Base-by-base conservation (phyloP, 2,329 filamentous ascomycete species). In the Ilyonectria destructans region DNA sequence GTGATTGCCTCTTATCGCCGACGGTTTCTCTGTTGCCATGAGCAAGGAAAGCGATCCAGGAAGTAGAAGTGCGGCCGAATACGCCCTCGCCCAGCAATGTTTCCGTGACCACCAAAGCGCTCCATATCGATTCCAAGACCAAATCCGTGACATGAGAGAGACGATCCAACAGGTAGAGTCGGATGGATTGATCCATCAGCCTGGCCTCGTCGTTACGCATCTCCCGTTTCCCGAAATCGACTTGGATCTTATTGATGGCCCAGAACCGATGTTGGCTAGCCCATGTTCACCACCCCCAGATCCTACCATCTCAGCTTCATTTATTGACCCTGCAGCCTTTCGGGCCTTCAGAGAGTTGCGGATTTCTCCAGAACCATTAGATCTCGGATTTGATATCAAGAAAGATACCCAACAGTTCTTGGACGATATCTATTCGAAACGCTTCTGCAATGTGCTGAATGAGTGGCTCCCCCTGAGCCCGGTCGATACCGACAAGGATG, bases 381-480 rank as follows among this genome's bases (percentile, higher is more conserved):
- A 78, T 65, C 45, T 76, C 15, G 77, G 71, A 1, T 71, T 71
- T 23, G 49, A 73, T 46, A 64, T 65, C 6, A 63, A 67, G 4
- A 62, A 55, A 5, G 78, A 81, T 52, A 6, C 72, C 12, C 62
- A 68, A 26, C 62, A 76, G 19, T 74, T 79, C 54, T 15, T 71
- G 17, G 21, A 43, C 2, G 61, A 70, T 6, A 61, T 80, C 23
- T 59, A 49, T 5, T 19, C 55, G 15, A 74, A 72, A 59, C 59
- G 33, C 15, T 61, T 60, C 23, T 72, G 74, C 59, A 66, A 74
- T 51, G 58, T 80, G 4, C 56, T 71, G 4, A 45, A 46, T 0
- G 63, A 75, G 45, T 82, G 79, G 78, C 74, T 82, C 12, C 80
- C 80, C 13, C 58, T 82, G 1, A 69, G 61, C 17, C 54, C 71